These are phyloP conservation scores for Protomyces inundatus DNA, from an alignment of 1,139 yeast genomes.

Conservation along the genomic window DNA sequence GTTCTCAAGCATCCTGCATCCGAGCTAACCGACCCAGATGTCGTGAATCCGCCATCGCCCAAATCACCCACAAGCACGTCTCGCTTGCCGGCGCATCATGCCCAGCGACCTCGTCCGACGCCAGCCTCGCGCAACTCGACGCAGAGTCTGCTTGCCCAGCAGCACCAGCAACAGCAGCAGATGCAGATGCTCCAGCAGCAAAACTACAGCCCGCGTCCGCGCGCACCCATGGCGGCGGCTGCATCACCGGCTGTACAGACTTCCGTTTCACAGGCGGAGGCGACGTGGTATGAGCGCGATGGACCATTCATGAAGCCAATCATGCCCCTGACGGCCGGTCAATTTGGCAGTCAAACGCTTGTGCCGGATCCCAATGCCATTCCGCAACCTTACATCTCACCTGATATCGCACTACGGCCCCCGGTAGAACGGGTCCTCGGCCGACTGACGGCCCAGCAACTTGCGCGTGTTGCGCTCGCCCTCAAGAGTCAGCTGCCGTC, in stretches of 20 bases:
- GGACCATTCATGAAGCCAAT: neutral
- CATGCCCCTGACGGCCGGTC: slow-evolving; percentile 20
- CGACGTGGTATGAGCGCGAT: neutral
- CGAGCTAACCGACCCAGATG: neutral
- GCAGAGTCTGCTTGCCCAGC: slow-evolving; percentile 1
- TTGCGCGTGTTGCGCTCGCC: slow-evolving; percentile 57
- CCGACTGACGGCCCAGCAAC: neutral
- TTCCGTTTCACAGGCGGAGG: neutral
- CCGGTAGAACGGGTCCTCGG: neutral
- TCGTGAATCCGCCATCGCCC: neutral
- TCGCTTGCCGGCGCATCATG: neutral
- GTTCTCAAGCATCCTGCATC: neutral
- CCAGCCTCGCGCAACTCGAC: slow-evolving; percentile 6
- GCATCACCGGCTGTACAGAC: slow-evolving; percentile 2
- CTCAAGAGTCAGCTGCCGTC: slow-evolving; percentile 54
- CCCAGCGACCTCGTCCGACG: slow-evolving; percentile 3
- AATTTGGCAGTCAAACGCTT: slow-evolving; percentile 4
- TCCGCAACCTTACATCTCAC: slow-evolving; percentile 3
- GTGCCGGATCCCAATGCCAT: neutral
- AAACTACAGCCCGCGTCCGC: neutral
- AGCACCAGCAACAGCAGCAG: slow-evolving; percentile 34
- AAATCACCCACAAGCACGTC: neutral
- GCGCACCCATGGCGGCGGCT: slow-evolving; percentile 6
- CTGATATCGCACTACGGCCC: slow-evolving; percentile 5
- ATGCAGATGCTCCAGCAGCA: neutral